Percentiles rank a stretch among this genome's conserved stretches.
These are phyloP conservation scores for Trifolium repens DNA, from an alignment of 306 rosid species.

Conservation along the genomic window DNA sequence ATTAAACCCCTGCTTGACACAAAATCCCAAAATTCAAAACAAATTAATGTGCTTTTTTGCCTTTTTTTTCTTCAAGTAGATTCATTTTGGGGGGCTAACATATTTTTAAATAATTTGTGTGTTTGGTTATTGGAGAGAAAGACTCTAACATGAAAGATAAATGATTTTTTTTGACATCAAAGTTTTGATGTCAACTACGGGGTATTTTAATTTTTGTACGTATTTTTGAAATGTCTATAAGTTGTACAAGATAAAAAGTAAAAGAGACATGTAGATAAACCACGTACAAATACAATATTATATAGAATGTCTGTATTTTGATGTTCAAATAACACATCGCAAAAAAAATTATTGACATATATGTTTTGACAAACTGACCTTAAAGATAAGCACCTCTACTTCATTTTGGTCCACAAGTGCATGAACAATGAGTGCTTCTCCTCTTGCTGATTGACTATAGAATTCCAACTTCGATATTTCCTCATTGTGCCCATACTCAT, in stretches of 20 bases:
- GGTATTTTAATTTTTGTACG: no score
- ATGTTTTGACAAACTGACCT: conserved; percentile 50
- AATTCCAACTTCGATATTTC: conserved; percentile 67
- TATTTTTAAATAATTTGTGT: background rate
- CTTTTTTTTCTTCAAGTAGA: background rate
- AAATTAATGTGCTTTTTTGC: background rate
- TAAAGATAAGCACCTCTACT: conserved; percentile 80
- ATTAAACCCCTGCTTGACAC: no score
- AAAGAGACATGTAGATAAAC: no score
- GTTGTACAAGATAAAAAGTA: no score
- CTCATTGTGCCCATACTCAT: conserved; percentile 61
- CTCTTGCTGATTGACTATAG: conserved; percentile 64
- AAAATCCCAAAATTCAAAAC: no score
- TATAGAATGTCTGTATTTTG: no score
- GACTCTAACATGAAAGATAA: background rate
- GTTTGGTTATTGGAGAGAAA: background rate
- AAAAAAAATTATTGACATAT: conserved; percentile 9
- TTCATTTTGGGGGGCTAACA: background rate
- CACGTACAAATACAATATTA: no score
- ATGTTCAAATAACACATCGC: no score
- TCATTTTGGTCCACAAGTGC: conserved; percentile 64
- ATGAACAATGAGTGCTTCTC: conserved; percentile 79
- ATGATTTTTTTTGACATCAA: no score
- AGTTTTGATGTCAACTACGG: no score
- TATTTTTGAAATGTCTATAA: no score